Conservation (phyloP, 192 early-diverging fungal genomes). For the Obelidium mucronatum region DNA sequence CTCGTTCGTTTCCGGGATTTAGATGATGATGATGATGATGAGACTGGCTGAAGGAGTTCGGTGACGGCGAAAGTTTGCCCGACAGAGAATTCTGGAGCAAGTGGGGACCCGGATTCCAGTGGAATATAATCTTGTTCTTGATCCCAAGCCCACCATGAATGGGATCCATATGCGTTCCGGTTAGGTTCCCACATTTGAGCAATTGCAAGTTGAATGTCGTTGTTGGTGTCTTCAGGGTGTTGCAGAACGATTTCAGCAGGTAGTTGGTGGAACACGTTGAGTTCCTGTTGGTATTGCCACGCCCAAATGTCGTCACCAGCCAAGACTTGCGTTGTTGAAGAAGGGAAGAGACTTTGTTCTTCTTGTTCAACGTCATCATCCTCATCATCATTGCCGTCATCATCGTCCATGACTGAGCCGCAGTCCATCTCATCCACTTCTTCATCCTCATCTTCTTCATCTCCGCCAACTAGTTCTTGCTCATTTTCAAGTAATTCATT, state of each 20-base stretch:
- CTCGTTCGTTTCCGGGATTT: too few species aligned
- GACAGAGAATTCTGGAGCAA: background rate
- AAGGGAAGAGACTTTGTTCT: background rate
- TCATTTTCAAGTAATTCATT: too few species aligned
- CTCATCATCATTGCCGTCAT: background rate
- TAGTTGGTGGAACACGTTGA: background rate
- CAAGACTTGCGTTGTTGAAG: background rate
- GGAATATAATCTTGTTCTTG: conserved; percentile 19
- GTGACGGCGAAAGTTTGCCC: background rate
- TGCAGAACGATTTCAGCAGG: too few species aligned
- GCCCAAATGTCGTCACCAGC: background rate
- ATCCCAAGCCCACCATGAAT: conserved; percentile 35
- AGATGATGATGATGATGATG: too few species aligned
- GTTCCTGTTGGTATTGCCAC: conserved; percentile 3
- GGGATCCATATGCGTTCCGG: conserved; percentile 6
- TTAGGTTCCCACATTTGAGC: conserved; percentile 31
- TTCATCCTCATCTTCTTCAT: background rate
- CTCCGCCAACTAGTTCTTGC: background rate
- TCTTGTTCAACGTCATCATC: background rate
- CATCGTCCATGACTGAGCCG: background rate
- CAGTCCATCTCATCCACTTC: background rate
- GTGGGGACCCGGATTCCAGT: too few species aligned
- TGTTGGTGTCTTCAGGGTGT: too few species aligned
- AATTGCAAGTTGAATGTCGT: conserved; percentile 10
- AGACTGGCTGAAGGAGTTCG: conserved; percentile 15